phyloP scores from a whole-genome alignment of 176 grass and related monocot genomes.

The Sorghum bicolor region DNA sequence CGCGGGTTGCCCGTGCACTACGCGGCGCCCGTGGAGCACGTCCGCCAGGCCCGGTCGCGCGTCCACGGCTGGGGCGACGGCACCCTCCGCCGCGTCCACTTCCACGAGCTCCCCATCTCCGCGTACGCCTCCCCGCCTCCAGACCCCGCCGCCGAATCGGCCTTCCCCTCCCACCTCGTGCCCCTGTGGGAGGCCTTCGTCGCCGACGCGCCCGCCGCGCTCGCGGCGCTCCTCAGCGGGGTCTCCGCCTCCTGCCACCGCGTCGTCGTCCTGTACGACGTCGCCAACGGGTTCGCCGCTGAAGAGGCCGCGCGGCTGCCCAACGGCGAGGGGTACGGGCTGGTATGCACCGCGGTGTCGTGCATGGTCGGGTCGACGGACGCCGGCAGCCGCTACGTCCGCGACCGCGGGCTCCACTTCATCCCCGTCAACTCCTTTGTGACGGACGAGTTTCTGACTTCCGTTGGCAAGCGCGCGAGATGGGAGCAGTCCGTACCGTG shows the following conservation, averaged over 20 bases:
- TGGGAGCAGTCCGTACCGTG: neutral
- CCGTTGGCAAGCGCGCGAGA: neutral
- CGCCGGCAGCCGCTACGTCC: neutral
- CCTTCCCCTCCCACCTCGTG: slow-evolving; percentile 44
- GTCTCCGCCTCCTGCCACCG: slow-evolving; percentile 28
- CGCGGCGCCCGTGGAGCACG: slow-evolving; percentile 40
- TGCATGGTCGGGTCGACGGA: neutral
- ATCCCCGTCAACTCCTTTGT: neutral
- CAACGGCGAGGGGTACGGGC: slow-evolving; percentile 1
- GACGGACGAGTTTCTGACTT: neutral
- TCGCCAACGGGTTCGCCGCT: slow-evolving; percentile 30
- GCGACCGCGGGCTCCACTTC: neutral
- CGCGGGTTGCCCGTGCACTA: slow-evolving; percentile 38
- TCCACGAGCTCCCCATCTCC: slow-evolving; percentile 49
- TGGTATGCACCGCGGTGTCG: neutral
- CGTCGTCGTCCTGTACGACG: slow-evolving; percentile 49
- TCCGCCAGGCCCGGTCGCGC: slow-evolving; percentile 27
- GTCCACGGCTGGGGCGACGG: slow-evolving; percentile 26
- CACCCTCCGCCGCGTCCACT: slow-evolving; percentile 1
- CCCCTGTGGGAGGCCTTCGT: slow-evolving; percentile 18
- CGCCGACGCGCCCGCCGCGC: neutral
- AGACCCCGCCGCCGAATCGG: slow-evolving; percentile 5
- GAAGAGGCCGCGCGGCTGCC: slow-evolving; percentile 22
- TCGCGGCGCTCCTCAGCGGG: slow-evolving; percentile 20
- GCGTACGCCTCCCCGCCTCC: slow-evolving; percentile 32